A percentile compares a stretch with the other conserved stretches of the same genome.
Evolutionary conservation across 768 basidiomycete species (phyloP).

Genomic region (Kwoniella sp.): DNA sequence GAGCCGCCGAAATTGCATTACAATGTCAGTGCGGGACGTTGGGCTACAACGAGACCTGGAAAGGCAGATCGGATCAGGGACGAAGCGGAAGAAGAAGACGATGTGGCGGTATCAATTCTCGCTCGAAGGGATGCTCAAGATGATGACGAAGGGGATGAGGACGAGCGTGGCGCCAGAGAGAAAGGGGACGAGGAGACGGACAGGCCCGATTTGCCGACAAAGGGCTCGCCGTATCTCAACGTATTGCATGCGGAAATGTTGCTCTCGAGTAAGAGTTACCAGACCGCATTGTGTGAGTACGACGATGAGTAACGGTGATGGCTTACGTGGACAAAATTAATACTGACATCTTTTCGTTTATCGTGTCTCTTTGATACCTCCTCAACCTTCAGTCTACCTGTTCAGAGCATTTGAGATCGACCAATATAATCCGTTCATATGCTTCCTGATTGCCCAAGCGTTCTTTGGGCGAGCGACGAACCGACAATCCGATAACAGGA

Average conservation of each 20-base stretch:
- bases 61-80: conserved; percentile 4
- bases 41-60: conserved; percentile 15
- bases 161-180: conserved; percentile 43
- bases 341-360: too few species aligned
- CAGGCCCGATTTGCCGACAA: conserved; percentile 28
- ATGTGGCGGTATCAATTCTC: background rate
- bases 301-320: background rate
- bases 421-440: conserved; percentile 80
- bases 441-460: conserved; percentile 76
- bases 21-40: conserved; percentile 23
- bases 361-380: too few species aligned
- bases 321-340: too few species aligned
- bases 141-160: conserved; percentile 12
- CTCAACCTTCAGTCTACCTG: conserved; percentile 90
- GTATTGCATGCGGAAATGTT: conserved; percentile 81
- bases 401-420: conserved; percentile 84
- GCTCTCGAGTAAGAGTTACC: conserved; percentile 81
- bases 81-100: background rate
- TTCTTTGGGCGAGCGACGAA: conserved; percentile 91
- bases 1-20: conserved; percentile 55
- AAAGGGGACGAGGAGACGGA: conserved; percentile 57
- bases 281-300: conserved; percentile 82
- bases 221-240: conserved; percentile 51
- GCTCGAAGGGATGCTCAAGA: background rate
- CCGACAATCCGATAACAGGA: conserved; percentile 88